Percentiles rank a stretch among this genome's conserved stretches.
Evolutionary conservation across 495 filamentous ascomycete species (phyloP).

Genomic region (Neurospora sp.): DNA sequence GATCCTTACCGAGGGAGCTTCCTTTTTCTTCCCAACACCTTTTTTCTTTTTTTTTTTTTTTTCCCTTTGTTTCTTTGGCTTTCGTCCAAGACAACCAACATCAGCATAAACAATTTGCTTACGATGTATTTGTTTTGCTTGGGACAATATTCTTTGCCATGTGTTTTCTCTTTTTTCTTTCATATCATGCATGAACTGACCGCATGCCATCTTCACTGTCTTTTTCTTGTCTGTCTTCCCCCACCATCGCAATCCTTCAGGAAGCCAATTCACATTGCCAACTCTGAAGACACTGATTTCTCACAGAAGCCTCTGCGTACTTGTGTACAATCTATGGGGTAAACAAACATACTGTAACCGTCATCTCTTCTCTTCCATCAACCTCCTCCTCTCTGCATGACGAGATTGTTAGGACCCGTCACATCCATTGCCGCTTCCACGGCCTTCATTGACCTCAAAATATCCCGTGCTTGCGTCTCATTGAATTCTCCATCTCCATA

Average conservation of each 20-base stretch:
- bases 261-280: not conserved
- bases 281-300: not conserved
- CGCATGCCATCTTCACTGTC: not conserved
- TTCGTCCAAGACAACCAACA: not conserved
- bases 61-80: not conserved
- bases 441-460: not conserved
- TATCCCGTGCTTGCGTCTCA: not conserved
- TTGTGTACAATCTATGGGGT: not conserved
- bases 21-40: not conserved
- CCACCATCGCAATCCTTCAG: not conserved
- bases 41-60: not conserved
- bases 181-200: not conserved
- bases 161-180: not conserved
- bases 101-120: not conserved
- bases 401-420: not conserved
- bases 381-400: not conserved
- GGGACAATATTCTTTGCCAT: not conserved
- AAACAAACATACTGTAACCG: not conserved
- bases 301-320: not conserved
- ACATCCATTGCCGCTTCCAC: not conserved
- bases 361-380: not conserved
- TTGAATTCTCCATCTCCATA: not conserved
- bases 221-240: not conserved
- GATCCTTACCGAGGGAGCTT: not conserved
- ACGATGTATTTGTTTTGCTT: not conserved